phyloP scores from a whole-genome alignment of 164 flowering plant genomes.

The Berberis thunbergii region DNA sequence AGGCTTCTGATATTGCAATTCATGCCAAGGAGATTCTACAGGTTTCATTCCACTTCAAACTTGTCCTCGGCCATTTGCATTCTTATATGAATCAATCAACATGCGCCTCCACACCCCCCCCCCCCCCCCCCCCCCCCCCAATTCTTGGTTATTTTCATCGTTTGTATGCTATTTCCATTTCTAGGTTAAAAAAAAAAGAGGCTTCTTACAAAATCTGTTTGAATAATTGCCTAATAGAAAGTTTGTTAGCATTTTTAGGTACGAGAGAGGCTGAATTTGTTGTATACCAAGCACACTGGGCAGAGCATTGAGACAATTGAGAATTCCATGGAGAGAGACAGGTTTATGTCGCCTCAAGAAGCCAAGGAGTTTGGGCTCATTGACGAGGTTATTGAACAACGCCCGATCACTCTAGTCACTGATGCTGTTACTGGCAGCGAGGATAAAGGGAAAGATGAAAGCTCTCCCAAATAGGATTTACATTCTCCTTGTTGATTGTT shows the following conservation, averaged over 20 bases:
- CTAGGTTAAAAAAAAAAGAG: no score
- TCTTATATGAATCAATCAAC: no score
- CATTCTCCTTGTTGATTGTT: no score
- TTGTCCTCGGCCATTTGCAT: no score
- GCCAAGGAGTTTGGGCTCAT: slow-evolving; percentile 91
- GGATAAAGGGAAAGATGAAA: slow-evolving; percentile 30
- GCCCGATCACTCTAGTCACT: slow-evolving; percentile 71
- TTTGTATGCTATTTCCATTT: no score
- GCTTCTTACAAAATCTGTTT: no score
- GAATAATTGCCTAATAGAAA: no score
- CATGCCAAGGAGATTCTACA: slow-evolving; percentile 74
- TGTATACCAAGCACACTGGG: slow-evolving; percentile 80
- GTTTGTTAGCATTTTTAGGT: slow-evolving; percentile 16
- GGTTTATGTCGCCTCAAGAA: slow-evolving; percentile 87
- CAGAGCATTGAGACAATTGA: slow-evolving; percentile 57
- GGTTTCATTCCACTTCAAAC: no score
- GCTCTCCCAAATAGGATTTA: slow-evolving; percentile 26
- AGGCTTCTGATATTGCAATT: slow-evolving; percentile 77
- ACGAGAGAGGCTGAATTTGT: slow-evolving; percentile 67
- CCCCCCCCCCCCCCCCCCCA: no score
- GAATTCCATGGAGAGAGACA: slow-evolving; percentile 85
- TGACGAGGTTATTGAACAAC: slow-evolving; percentile 80
- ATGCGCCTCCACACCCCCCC: no score
- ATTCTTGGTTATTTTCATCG: no score
- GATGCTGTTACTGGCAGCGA: slow-evolving; percentile 60